phyloP scores from a whole-genome alignment of 2,329 filamentous ascomycete species.

The Alternaria sp. region DNA sequence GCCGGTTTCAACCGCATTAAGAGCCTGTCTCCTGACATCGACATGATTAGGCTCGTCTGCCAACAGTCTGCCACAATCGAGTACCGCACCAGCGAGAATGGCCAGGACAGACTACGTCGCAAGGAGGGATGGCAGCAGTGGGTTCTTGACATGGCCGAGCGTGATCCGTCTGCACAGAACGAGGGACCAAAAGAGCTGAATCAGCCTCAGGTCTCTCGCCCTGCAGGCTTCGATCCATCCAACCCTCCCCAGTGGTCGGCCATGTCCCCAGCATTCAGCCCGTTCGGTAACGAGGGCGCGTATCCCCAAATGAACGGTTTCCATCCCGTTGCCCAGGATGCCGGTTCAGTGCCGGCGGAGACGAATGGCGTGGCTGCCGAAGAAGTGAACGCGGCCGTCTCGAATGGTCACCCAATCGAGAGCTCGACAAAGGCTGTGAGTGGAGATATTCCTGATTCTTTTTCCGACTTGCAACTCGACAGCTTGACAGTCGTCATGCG shows the following conservation, averaged over 20 bases:
- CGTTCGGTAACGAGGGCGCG: slow-evolving; percentile 29
- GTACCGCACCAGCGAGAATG: slow-evolving; percentile 75
- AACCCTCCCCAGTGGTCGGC: slow-evolving; percentile 38
- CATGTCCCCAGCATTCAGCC: slow-evolving; percentile 28
- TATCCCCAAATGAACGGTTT: slow-evolving; percentile 41
- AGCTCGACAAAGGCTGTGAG: slow-evolving; percentile 40
- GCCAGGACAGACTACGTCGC: slow-evolving; percentile 77
- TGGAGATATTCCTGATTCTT: slow-evolving; percentile 51
- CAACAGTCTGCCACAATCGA: slow-evolving; percentile 76
- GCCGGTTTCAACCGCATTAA: slow-evolving; percentile 86
- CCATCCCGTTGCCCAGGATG: slow-evolving; percentile 25
- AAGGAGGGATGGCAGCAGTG: slow-evolving; percentile 80
- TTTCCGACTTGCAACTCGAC: slow-evolving; percentile 61
- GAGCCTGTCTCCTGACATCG: slow-evolving; percentile 72
- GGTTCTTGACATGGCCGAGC: slow-evolving; percentile 73
- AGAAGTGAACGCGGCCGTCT: slow-evolving; percentile 25
- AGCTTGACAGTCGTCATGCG: slow-evolving; percentile 61
- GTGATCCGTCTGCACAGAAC: slow-evolving; percentile 75
- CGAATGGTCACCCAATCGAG: slow-evolving; percentile 38
- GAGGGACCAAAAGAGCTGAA: slow-evolving; percentile 65
- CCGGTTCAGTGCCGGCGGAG: slow-evolving; percentile 14
- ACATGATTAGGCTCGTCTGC: slow-evolving; percentile 76
- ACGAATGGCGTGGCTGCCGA: slow-evolving; percentile 31
- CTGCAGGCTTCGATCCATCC: slow-evolving; percentile 43
- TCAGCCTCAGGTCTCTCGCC: slow-evolving; percentile 49